A percentile compares a stretch with the other conserved stretches of the same genome.
Conservation (phyloP, 108 stramenopile genomes). For the Pseudonitzschia multiseries region DNA sequence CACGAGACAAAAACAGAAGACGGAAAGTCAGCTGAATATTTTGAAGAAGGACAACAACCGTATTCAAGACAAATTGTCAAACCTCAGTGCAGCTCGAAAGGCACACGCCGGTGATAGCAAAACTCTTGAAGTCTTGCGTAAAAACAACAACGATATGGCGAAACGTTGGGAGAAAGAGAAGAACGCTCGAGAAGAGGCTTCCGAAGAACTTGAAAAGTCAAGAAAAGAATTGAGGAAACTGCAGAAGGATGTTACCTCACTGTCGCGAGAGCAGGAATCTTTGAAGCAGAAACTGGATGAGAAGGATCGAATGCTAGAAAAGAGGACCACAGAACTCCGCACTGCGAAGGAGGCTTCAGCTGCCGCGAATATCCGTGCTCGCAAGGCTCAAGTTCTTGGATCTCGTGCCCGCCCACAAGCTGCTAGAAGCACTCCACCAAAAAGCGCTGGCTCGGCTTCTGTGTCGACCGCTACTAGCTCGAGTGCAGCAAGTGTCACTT, state of each 20-base stretch:
- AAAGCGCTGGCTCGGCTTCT: slow-evolving; percentile 23
- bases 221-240: slow-evolving; percentile 52
- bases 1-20: slow-evolving; percentile 75
- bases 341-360: slow-evolving; percentile 61
- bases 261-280: slow-evolving; percentile 56
- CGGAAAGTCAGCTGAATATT: slow-evolving; percentile 69
- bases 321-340: slow-evolving; percentile 63
- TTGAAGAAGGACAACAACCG: slow-evolving; percentile 79
- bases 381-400: slow-evolving; percentile 58
- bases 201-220: slow-evolving; percentile 69
- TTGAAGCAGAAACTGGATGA: slow-evolving; percentile 61
- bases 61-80: slow-evolving; percentile 74
- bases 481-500: slow-evolving; percentile 25
- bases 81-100: slow-evolving; percentile 49
- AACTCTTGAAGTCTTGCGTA: slow-evolving; percentile 72
- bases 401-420: slow-evolving; percentile 28
- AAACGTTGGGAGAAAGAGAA: slow-evolving; percentile 89
- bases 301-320: slow-evolving; percentile 69
- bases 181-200: slow-evolving; percentile 64
- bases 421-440: slow-evolving; percentile 10
- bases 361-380: slow-evolving; percentile 59
- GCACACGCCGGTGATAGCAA: slow-evolving; percentile 68
- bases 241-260: slow-evolving; percentile 51
- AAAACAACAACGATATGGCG: slow-evolving; percentile 82
- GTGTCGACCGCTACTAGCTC: slow-evolving; percentile 14